A percentile compares a stretch with the other conserved stretches of the same genome.
Conservation (phyloP, 2,329 filamentous ascomycete genomes). For the Ascochyta lentis region DNA sequence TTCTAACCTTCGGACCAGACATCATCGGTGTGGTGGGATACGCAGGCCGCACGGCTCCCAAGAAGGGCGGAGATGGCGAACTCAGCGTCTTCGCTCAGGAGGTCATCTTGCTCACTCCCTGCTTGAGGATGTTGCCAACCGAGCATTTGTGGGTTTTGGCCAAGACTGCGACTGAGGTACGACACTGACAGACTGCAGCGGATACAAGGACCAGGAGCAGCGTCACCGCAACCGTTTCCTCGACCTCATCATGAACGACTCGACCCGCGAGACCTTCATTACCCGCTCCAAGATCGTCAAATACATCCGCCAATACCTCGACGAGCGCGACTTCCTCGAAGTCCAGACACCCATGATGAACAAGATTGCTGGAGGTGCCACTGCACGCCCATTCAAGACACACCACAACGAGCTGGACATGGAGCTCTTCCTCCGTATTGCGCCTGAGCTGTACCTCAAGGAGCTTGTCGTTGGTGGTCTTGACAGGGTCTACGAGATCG, state of each 20-base stretch:
- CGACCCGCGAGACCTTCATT: constrained; percentile 80
- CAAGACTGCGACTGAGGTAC: not conserved
- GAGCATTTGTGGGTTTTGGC: constrained; percentile 63
- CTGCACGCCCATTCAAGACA: constrained; percentile 91
- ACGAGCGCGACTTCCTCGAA: constrained; percentile 86
- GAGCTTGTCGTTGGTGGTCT: constrained; percentile 93
- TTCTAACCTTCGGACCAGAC: constrained; percentile 57
- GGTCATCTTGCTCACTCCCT: constrained; percentile 85
- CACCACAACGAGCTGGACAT: constrained; percentile 96
- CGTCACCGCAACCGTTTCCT: constrained; percentile 92
- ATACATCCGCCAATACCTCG: constrained; percentile 88
- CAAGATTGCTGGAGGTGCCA: constrained; percentile 91
- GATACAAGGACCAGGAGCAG: constrained; percentile 94
- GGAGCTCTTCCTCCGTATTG: constrained; percentile 93
- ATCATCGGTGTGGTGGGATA: constrained; percentile 88
- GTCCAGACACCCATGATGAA: constrained; percentile 98
- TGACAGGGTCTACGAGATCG: constrained; percentile 94
- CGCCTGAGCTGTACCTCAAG: constrained; percentile 96
- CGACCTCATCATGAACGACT: constrained; percentile 96
- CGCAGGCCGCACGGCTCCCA: constrained; percentile 84
- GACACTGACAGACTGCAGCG: constrained; percentile 60
- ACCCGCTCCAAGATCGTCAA: constrained; percentile 86
- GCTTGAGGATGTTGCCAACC: constrained; percentile 86
- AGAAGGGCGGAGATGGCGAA: constrained; percentile 89
- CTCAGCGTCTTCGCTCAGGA: constrained; percentile 92